Conservation (phyloP, 495 filamentous ascomycete genomes). For the Penicillium angulare region DNA sequence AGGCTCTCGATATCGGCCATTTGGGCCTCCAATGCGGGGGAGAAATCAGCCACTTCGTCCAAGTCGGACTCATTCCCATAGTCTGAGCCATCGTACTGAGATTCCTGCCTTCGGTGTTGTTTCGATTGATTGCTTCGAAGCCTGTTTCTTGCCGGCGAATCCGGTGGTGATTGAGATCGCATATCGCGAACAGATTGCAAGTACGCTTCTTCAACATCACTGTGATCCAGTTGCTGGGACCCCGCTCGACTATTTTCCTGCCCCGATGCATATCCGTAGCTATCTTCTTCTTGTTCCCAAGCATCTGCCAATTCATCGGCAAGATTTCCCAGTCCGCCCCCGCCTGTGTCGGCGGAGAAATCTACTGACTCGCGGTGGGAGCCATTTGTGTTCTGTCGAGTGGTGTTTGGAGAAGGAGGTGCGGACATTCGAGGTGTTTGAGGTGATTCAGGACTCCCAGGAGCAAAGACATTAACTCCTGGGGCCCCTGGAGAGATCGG, state of each 20-base stretch:
- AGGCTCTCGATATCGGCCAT: slow-evolving; percentile 77
- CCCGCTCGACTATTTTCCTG: slow-evolving; percentile 35
- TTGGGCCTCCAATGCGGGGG: slow-evolving; percentile 67
- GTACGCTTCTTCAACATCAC: slow-evolving; percentile 37
- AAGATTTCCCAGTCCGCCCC: slow-evolving; percentile 70
- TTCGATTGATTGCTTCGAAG: slow-evolving; percentile 33
- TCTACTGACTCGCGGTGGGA: slow-evolving; percentile 45
- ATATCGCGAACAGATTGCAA: slow-evolving; percentile 24
- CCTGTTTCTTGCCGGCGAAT: slow-evolving; percentile 26
- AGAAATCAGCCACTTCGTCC: slow-evolving; percentile 64
- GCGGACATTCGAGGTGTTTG: slow-evolving; percentile 51
- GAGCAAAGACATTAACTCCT: slow-evolving; percentile 32
- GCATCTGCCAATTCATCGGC: slow-evolving; percentile 70
- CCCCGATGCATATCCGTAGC: slow-evolving; percentile 42
- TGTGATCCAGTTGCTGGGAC: slow-evolving; percentile 32
- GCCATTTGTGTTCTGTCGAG: slow-evolving; percentile 53
- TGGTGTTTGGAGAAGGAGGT: slow-evolving; percentile 60
- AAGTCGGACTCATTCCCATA: slow-evolving; percentile 71
- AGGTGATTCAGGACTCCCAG: slow-evolving; percentile 40
- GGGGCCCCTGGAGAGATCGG: slow-evolving; percentile 42
- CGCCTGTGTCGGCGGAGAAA: slow-evolving; percentile 43
- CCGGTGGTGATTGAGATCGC: slow-evolving; percentile 29
- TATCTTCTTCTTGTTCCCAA: slow-evolving; percentile 60
- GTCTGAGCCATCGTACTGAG: slow-evolving; percentile 57
- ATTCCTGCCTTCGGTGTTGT: slow-evolving; percentile 46